Evolutionary conservation across 2,329 filamentous ascomycete genomes (phyloP).

Genomic region (Myriangium duriaei): DNA sequence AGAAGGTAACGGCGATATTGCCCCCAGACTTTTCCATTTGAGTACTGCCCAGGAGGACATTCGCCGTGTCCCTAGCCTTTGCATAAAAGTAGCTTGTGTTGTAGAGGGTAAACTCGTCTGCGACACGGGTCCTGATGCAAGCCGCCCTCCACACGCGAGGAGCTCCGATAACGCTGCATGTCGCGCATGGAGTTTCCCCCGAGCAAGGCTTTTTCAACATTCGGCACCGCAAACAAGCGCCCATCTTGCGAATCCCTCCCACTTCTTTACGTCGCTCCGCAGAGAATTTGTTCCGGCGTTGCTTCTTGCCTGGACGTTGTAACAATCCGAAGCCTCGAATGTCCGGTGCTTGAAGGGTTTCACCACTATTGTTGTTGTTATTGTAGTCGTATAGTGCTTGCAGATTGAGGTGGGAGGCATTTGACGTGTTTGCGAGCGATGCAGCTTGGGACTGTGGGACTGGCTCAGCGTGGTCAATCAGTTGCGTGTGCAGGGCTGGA

Average conservation of each 20-base stretch:
- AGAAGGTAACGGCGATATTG: conserved; percentile 42
- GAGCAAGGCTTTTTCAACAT: conserved; percentile 55
- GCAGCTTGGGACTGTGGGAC: conserved; percentile 1
- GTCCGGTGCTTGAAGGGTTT: background rate
- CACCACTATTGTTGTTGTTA: too few species aligned
- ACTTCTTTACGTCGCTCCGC: conserved; percentile 46
- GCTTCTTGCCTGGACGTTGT: conserved; percentile 27
- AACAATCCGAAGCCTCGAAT: conserved; percentile 11
- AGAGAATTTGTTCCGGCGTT: conserved; percentile 44
- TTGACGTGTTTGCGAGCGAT: background rate
- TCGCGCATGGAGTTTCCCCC: conserved; percentile 46
- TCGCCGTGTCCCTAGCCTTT: conserved; percentile 38
- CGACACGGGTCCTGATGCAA: conserved; percentile 46
- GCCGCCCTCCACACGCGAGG: conserved; percentile 47
- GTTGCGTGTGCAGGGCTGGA: background rate
- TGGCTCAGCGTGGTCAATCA: background rate
- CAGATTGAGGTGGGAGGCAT: conserved; percentile 12
- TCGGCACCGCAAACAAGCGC: conserved; percentile 49
- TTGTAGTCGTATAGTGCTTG: conserved; percentile 9
- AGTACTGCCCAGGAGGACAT: conserved; percentile 34
- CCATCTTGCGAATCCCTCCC: conserved; percentile 45
- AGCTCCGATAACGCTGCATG: conserved; percentile 46
- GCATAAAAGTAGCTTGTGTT: conserved; percentile 40
- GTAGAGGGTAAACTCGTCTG: conserved; percentile 46
- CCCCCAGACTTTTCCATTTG: conserved; percentile 37